These are phyloP conservation scores for Aureobasidium subglaciale DNA, from an alignment of 2,329 filamentous ascomycete species.

Conservation along the genomic window DNA sequence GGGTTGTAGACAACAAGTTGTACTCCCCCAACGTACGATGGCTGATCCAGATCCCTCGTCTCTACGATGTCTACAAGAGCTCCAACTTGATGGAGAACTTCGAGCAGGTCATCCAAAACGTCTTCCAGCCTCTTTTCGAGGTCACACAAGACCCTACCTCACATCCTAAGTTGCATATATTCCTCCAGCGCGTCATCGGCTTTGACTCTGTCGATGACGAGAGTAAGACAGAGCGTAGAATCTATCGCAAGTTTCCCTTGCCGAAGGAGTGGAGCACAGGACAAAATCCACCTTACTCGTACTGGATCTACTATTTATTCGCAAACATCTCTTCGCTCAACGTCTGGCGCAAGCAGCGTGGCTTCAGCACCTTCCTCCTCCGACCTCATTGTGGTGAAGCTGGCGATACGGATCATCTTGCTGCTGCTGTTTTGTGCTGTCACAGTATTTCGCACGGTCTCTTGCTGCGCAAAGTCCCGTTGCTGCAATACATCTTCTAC, in stretches of 20 bases:
- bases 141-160: constrained; percentile 79
- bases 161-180: constrained; percentile 89
- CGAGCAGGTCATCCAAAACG: constrained; percentile 81
- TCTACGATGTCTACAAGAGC: constrained; percentile 94
- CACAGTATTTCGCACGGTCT: constrained; percentile 97
- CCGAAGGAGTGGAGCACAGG: constrained; percentile 83
- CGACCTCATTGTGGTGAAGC: constrained; percentile 95
- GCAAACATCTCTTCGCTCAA: constrained; percentile 92
- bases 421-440: constrained; percentile 82
- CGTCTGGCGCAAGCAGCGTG: constrained; percentile 78
- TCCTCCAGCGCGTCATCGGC: constrained; percentile 89
- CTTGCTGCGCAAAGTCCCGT: constrained; percentile 82
- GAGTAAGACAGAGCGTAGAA: constrained; percentile 86
- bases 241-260: constrained; percentile 93
- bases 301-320: constrained; percentile 98
- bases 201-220: constrained; percentile 98
- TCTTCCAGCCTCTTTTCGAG: constrained; percentile 91
- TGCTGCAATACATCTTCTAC: constrained; percentile 96
- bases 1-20: constrained; percentile 96
- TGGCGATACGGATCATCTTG: constrained; percentile 91
- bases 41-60: constrained; percentile 88
- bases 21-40: constrained; percentile 97
- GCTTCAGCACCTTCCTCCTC: constrained; percentile 91
- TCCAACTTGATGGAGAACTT: constrained; percentile 81
- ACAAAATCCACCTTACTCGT: constrained; percentile 96